Evolutionary conservation across 805 yeast species (phyloP).

Genomic region (Spathaspora girioi): DNA sequence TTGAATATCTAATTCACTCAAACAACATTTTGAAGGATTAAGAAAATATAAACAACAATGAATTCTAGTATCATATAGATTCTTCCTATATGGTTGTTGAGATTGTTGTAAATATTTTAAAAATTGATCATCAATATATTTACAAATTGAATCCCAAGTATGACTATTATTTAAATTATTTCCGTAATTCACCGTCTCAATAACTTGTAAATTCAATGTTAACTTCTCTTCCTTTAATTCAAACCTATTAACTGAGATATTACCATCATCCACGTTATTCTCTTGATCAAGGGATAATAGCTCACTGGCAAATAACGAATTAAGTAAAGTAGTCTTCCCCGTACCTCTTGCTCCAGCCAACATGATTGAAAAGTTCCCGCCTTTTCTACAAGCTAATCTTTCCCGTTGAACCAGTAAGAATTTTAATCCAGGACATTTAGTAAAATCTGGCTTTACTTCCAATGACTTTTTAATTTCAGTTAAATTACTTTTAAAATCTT

Average conservation of each 20-base stretch:
- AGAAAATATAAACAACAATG: constrained; percentile 86
- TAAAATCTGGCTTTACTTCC: neutral
- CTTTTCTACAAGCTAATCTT: constrained; percentile 19
- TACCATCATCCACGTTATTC: neutral
- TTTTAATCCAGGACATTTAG: constrained; percentile 17
- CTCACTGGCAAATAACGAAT: constrained; percentile 64
- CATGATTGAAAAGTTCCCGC: constrained; percentile 34
- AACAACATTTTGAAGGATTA: constrained; percentile 59
- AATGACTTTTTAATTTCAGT: neutral
- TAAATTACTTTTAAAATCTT: neutral
- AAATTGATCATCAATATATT: constrained; percentile 79
- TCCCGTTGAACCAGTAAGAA: constrained; percentile 29
- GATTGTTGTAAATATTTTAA: constrained; percentile 65
- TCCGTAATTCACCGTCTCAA: constrained; percentile 79
- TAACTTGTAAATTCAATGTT: constrained; percentile 54
- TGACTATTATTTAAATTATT: constrained; percentile 49
- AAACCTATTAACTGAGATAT: constrained; percentile 35
- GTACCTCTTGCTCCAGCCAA: constrained; percentile 34
- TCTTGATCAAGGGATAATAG: neutral
- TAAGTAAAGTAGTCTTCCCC: constrained; percentile 76
- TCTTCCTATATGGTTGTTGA: constrained; percentile 37
- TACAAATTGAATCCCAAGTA: constrained; percentile 45
- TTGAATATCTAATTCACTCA: constrained; percentile 31
- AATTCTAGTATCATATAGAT: constrained; percentile 58
- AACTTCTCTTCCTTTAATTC: constrained; percentile 60